Evolutionary conservation across 805 yeast genomes (phyloP).

Genomic region (Metschnikowia drakensbergensis): DNA sequence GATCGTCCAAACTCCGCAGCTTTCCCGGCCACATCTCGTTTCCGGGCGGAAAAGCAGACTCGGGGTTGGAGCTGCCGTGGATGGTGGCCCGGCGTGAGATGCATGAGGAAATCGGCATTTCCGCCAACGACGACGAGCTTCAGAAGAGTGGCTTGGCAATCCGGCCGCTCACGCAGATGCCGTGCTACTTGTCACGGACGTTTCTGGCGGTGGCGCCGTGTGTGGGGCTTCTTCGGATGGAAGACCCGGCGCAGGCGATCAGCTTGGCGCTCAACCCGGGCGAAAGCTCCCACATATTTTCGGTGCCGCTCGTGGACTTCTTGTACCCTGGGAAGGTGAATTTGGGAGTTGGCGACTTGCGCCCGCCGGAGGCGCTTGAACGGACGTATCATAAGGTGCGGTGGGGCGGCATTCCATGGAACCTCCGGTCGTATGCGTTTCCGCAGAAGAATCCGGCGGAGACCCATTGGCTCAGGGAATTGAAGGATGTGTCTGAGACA

Average conservation of each 20-base stretch:
- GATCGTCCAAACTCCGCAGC: conserved; percentile 63
- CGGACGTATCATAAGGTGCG: conserved; percentile 34
- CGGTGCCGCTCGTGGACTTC: conserved; percentile 66
- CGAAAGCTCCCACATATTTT: conserved; percentile 66
- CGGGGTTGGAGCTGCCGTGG: conserved; percentile 60
- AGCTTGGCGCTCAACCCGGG: conserved; percentile 64
- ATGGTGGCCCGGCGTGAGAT: conserved; percentile 79
- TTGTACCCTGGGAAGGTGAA: conserved; percentile 26
- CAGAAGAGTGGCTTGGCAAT: conserved; percentile 51
- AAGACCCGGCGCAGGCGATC: conserved; percentile 21
- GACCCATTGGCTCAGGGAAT: conserved; percentile 58
- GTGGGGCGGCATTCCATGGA: conserved; percentile 77
- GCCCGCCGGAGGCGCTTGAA: conserved; percentile 29
- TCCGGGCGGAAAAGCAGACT: conserved; percentile 93
- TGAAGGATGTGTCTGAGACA: conserved; percentile 53
- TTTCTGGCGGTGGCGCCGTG: conserved; percentile 82
- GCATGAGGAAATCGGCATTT: conserved; percentile 80
- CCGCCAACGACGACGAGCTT: conserved; percentile 42
- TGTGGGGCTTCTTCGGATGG: conserved; percentile 55
- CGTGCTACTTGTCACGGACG: conserved; percentile 79
- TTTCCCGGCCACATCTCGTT: conserved; percentile 90
- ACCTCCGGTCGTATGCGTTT: conserved; percentile 57
- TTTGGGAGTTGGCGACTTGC: conserved; percentile 20
- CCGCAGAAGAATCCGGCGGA: conserved; percentile 54
- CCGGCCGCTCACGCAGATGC: conserved; percentile 60